Percentiles rank a stretch among this genome's conserved stretches.
phyloP scores from a whole-genome alignment of 306 rosid genomes.

The Malus domestica region DNA sequence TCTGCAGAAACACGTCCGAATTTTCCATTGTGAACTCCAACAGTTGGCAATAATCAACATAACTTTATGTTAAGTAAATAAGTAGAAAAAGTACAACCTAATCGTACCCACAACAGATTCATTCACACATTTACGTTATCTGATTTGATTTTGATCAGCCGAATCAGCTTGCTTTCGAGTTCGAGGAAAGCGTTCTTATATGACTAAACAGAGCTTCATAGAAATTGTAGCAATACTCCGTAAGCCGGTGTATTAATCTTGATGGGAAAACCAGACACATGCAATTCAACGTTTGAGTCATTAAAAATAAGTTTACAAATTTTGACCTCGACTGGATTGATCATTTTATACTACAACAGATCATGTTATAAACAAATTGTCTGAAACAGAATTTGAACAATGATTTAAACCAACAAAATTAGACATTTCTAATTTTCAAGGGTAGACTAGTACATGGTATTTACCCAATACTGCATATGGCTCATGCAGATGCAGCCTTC shows the following conservation, averaged over 20 bases:
- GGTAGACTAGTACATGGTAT: not conserved
- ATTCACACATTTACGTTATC: no score
- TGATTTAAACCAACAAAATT: not conserved
- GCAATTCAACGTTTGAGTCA: not conserved
- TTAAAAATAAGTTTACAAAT: not conserved
- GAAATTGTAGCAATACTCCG: no score
- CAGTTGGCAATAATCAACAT: not conserved
- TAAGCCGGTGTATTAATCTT: no score
- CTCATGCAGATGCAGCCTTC: constrained; percentile 53
- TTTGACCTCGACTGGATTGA: not conserved
- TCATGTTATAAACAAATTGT: constrained; percentile 3
- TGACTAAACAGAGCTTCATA: no score
- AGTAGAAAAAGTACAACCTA: not conserved
- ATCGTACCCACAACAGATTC: not conserved
- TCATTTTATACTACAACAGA: not conserved
- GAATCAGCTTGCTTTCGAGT: no score
- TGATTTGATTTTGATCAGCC: no score
- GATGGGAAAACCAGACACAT: not conserved
- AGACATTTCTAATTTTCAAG: not conserved
- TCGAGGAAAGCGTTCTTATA: no score
- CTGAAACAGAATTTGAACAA: not conserved
- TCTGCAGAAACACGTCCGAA: no score
- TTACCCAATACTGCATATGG: not conserved
- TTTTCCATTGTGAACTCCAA: no score
- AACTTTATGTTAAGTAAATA: not conserved